Conservation (phyloP, 2,329 filamentous ascomycete species). For the Scopulariopsis brevicaulis region DNA sequence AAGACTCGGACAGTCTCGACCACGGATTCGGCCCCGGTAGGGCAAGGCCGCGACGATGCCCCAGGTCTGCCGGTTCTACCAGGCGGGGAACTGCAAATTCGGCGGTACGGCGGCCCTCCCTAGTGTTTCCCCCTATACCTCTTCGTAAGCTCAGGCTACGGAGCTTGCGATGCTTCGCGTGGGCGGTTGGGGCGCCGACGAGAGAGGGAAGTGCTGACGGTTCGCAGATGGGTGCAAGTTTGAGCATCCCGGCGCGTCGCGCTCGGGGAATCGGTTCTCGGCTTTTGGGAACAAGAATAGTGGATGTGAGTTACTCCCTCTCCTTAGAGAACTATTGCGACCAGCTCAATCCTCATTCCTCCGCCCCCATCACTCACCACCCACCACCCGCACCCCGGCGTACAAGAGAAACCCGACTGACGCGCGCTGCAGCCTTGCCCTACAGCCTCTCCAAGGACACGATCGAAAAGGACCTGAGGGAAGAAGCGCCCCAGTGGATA, state of each 20-base stretch:
- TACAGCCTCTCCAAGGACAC: slow-evolving; percentile 44
- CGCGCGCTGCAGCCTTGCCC: slow-evolving; percentile 13
- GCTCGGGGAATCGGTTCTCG: slow-evolving; percentile 14
- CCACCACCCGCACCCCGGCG: too few species aligned
- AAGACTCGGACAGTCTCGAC: neutral
- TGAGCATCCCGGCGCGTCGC: slow-evolving; percentile 35
- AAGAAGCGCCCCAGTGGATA: slow-evolving; percentile 71
- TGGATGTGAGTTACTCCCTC: neutral
- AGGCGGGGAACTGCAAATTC: slow-evolving; percentile 33
- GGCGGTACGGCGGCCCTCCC: slow-evolving; percentile 28
- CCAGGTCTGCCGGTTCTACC: slow-evolving; percentile 8
- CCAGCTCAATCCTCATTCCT: neutral
- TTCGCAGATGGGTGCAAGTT: slow-evolving; percentile 38
- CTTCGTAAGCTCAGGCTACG: too few species aligned
- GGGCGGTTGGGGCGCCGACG: too few species aligned
- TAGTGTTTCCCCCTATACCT: too few species aligned
- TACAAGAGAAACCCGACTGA: neutral
- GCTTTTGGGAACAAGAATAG: slow-evolving; percentile 5
- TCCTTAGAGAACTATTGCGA: neutral
- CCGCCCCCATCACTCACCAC: neutral
- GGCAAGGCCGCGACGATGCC: slow-evolving; percentile 2
- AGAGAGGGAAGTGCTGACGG: neutral
- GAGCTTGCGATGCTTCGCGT: too few species aligned
- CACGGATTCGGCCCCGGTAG: neutral
- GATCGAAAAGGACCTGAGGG: slow-evolving; percentile 56